Evolutionary conservation across 2,329 filamentous ascomycete species (phyloP).

Genomic region (Calonectria honghensis): DNA sequence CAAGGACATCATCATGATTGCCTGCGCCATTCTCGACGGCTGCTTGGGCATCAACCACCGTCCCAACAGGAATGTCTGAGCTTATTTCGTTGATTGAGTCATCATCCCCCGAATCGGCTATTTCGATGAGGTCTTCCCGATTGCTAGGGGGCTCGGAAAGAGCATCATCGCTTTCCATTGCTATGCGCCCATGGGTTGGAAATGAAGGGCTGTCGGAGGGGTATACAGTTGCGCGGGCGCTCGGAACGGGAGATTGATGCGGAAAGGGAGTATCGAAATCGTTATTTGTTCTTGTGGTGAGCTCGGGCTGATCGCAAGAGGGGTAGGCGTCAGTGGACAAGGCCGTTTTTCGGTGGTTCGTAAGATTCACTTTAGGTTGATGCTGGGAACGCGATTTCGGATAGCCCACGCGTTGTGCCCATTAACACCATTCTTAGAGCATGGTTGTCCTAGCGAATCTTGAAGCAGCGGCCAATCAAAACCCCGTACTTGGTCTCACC

Average conservation of each 20-base stretch:
- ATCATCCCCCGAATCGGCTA: slow-evolving; percentile 13
- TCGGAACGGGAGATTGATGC: background rate
- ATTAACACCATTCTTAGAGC: slow-evolving; percentile 39
- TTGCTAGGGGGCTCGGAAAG: slow-evolving; percentile 34
- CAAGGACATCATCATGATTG: background rate
- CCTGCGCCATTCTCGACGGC: background rate
- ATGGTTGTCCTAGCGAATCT: slow-evolving; percentile 39
- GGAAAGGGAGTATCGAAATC: background rate
- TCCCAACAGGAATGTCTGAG: background rate
- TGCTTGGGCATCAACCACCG: background rate
- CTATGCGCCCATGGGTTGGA: slow-evolving; percentile 29
- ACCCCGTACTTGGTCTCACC: slow-evolving; percentile 41
- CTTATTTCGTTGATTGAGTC: background rate
- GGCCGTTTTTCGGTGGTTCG: background rate
- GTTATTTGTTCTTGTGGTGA: background rate
- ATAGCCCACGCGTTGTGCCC: slow-evolving; percentile 48
- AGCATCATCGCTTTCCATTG: slow-evolving; percentile 45
- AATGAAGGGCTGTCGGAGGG: slow-evolving; percentile 27
- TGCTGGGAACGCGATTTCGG: slow-evolving; percentile 47
- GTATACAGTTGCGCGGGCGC: slow-evolving; percentile 10
- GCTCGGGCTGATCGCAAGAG: background rate
- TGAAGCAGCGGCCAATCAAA: slow-evolving; percentile 42
- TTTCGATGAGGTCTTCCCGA: slow-evolving; percentile 6
- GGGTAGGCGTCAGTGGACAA: slow-evolving; percentile 29
- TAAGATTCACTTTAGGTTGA: slow-evolving; percentile 40